Evolutionary conservation across 495 filamentous ascomycete species (phyloP), one percentile per base, ranked within the genome.

Genomic region (Oidiodendron maius): DNA sequence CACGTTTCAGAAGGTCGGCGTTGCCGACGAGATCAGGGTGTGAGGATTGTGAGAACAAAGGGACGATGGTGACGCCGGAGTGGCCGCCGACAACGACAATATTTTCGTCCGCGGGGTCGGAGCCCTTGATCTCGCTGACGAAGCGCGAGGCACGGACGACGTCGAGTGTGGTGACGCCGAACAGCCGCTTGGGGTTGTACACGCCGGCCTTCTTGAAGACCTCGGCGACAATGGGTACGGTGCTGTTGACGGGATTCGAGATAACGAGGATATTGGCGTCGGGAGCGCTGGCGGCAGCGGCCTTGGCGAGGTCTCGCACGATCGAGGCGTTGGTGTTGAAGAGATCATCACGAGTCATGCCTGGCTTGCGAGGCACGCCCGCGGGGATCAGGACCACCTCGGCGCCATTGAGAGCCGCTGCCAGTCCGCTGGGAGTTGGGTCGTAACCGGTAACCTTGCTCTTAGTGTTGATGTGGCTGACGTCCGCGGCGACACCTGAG

Each of bases 301-400:
- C 89, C 82, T 98, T 96, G 68, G 93, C 91, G 52, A 98, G 83
- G 72, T 97, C 93, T 53, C 93, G 93, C 66, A 98, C 93, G 64
- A 98, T 98, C 56, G 89, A 95, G 68, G 94, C 93, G 70, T 98
- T 98, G 78, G 91, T 98, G 78, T 98, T 98, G 87, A 98, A 98
- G 46, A 98, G 86, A 64, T 98, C 90, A 74, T 97, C 93, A 75
- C 93, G 89, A 74, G 87, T 94, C 93, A 98, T 98, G 71, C 93
- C 93, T 63, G 93, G 93, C 81, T 98, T 98, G 74, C 93, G 90
- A 58, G 93, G 93, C 55, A 98, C 93, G 74, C 93, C 93, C 60
- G 93, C 93, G 59, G 93, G 93, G 67, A 98, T 97, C 60, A 98
- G 82, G 59, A 98, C 89, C 59, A 98, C 82, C 65, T 97, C 89